These are phyloP conservation scores for Acidomyces sp. DNA, from an alignment of 495 filamentous ascomycete genomes.

Conservation along the genomic window DNA sequence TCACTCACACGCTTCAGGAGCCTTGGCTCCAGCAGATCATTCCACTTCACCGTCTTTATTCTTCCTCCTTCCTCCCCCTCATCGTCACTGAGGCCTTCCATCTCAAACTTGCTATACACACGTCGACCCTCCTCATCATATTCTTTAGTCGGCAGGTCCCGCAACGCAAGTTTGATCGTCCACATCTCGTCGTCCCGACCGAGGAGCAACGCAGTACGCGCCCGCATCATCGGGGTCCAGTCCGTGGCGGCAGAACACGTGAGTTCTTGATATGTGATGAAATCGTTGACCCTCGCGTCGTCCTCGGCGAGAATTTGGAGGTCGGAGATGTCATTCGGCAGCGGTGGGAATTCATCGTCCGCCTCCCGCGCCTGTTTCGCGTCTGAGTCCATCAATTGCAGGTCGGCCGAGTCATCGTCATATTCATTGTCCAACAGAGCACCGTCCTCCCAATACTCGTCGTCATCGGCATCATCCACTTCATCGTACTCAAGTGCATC, in stretches of 20 bases:
- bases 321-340: constrained; percentile 49
- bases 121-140: constrained; percentile 43
- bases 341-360: constrained; percentile 36
- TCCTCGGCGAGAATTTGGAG: constrained; percentile 42
- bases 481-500: constrained; percentile 31
- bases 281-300: constrained; percentile 45
- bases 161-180: constrained; percentile 51
- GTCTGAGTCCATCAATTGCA: constrained; percentile 10
- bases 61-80: constrained; percentile 40
- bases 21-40: constrained; percentile 30
- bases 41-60: constrained; percentile 42
- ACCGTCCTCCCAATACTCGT: constrained; percentile 25
- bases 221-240: constrained; percentile 63
- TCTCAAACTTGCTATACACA: constrained; percentile 52
- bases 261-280: constrained; percentile 70
- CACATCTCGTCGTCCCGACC: constrained; percentile 38
- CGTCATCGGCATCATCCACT: constrained; percentile 28
- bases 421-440: constrained; percentile 27
- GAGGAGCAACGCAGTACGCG: constrained; percentile 54
- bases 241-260: constrained; percentile 54
- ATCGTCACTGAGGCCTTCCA: constrained; percentile 44
- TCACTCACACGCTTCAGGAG: constrained; percentile 7
- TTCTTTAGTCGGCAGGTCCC: constrained; percentile 45
- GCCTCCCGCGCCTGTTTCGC: constrained; percentile 17
- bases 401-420: constrained; percentile 21